These are phyloP conservation scores for Syncephalastrum monosporum DNA, from an alignment of 371 early-diverging fungal species.

Conservation along the genomic window DNA sequence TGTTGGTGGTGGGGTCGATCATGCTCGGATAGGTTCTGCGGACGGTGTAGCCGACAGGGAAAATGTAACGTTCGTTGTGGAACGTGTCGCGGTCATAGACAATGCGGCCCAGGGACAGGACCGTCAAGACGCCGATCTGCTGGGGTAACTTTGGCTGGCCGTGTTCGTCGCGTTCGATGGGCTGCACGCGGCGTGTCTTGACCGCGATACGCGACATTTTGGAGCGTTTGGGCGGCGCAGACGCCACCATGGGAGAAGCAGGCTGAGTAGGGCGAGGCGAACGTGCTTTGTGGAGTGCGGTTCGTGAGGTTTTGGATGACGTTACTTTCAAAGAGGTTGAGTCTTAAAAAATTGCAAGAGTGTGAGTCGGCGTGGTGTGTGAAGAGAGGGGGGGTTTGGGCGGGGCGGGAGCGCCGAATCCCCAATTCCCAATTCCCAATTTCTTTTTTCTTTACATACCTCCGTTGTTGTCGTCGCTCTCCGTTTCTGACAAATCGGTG, in stretches of 20 bases:
- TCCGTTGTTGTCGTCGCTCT: constrained; percentile 21
- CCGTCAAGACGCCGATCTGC: constrained; percentile 79
- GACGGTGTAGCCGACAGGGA: constrained; percentile 83
- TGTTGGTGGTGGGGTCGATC: constrained; percentile 58
- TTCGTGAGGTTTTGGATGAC: constrained; percentile 15
- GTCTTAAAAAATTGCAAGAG: neutral
- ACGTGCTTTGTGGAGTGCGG: constrained; percentile 5
- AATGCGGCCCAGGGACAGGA: constrained; percentile 71
- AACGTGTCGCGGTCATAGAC: constrained; percentile 75
- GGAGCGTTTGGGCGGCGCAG: constrained; percentile 50
- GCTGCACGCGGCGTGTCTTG: constrained; percentile 50
- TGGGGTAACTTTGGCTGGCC: constrained; percentile 79
- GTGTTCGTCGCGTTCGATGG: constrained; percentile 61
- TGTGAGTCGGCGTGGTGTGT: neutral
- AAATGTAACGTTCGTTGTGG: constrained; percentile 91
- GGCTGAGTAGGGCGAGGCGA: constrained; percentile 9
- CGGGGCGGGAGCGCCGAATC: neutral
- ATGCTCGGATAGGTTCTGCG: constrained; percentile 74
- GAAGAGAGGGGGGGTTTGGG: neutral
- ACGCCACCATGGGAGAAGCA: constrained; percentile 37
- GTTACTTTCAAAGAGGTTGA: constrained; percentile 1
- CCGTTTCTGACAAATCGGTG: constrained; percentile 32
- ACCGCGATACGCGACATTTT: constrained; percentile 32
- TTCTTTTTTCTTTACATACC: constrained; percentile 18
- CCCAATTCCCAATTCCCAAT: neutral